Evolutionary conservation across 257 asterid genomes (phyloP).

Genomic region (Leptodermis oblonga): DNA sequence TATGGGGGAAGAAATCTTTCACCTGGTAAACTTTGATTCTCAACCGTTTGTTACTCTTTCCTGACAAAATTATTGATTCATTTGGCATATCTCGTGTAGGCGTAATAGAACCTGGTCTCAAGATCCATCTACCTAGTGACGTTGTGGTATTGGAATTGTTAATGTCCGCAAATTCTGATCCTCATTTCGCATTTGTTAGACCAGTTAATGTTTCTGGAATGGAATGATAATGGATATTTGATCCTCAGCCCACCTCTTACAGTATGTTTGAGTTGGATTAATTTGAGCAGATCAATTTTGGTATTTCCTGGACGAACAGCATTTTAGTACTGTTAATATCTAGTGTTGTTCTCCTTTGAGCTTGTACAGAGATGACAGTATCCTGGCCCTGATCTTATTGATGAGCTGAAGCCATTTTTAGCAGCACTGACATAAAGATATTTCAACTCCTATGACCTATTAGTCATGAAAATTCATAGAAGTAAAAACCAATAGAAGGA

Average conservation of each 20-base stretch:
- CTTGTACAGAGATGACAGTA: neutral
- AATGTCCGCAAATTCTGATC: constrained; percentile 50
- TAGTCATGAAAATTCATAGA: too few relatives aligned
- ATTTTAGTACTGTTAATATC: too few relatives aligned
- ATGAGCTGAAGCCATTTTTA: neutral
- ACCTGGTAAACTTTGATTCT: constrained; percentile 50
- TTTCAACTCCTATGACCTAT: too few relatives aligned
- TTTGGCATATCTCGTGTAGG: constrained; percentile 38
- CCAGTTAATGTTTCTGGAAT: constrained; percentile 29
- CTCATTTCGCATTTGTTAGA: constrained; percentile 62
- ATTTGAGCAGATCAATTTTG: neutral
- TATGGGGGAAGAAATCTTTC: constrained; percentile 59
- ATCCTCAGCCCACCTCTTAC: too few relatives aligned
- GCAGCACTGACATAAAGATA: neutral
- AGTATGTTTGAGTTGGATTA: neutral
- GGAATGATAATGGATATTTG: neutral
- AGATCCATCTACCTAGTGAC: constrained; percentile 38
- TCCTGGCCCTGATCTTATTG: neutral
- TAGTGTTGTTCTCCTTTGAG: neutral
- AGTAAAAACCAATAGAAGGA: too few relatives aligned
- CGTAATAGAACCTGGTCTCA: constrained; percentile 63
- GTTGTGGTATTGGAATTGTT: constrained; percentile 60
- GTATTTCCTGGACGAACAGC: too few relatives aligned
- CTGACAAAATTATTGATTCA: neutral
- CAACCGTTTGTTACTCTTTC: neutral